Conservation (phyloP, 2,329 filamentous ascomycete species). For the Ascochyta fabae region DNA sequence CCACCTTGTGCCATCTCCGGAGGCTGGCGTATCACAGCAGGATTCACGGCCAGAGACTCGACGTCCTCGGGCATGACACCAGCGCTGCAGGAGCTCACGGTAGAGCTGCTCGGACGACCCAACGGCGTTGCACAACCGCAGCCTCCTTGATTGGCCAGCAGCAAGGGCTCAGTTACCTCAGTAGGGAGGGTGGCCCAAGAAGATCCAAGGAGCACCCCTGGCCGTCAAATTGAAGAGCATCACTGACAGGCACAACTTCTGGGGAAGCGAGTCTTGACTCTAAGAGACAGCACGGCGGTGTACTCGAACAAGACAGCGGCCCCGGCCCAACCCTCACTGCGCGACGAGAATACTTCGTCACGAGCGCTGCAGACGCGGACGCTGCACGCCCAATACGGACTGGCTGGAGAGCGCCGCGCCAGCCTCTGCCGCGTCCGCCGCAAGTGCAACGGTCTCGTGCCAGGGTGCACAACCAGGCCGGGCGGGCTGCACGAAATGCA, state of each 20-base stretch:
- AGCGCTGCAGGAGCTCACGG: background rate
- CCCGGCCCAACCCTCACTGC: background rate
- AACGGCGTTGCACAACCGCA: conserved; percentile 20
- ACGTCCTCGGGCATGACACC: conserved; percentile 9
- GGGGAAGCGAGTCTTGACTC: conserved; percentile 11
- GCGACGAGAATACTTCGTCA: conserved; percentile 11
- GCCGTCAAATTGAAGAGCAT: conserved; percentile 2
- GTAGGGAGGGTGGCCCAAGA: background rate
- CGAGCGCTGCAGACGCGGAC: conserved; percentile 7
- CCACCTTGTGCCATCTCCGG: background rate
- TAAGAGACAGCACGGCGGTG: background rate
- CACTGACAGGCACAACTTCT: conserved; percentile 10
- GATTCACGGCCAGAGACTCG: background rate
- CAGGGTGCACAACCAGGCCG: conserved; percentile 2
- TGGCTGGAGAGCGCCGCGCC: conserved; percentile 2
- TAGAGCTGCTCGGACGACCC: background rate
- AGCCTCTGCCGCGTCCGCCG: conserved; percentile 17
- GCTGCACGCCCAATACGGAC: conserved; percentile 1
- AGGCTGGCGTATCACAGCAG: conserved; percentile 17
- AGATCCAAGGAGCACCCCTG: conserved; percentile 21
- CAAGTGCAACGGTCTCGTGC: conserved; percentile 12
- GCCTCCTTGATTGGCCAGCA: conserved; percentile 18
- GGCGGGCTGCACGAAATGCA: conserved; percentile 1
- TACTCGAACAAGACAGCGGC: background rate
- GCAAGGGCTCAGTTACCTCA: conserved; percentile 2